Evolutionary conservation across 345 rosid species (phyloP).

Genomic region (Aethionema arabicum): DNA sequence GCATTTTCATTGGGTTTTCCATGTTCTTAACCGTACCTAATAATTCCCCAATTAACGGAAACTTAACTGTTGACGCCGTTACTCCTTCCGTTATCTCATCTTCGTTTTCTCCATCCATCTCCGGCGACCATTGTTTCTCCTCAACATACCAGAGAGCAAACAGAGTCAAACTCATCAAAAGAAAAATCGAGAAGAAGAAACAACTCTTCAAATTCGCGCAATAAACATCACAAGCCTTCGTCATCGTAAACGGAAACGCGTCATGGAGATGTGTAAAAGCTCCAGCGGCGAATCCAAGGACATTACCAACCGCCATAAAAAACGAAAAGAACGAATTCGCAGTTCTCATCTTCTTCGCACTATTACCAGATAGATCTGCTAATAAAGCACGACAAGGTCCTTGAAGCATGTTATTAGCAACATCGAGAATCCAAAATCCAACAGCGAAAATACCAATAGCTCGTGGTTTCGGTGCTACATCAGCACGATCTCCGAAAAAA

Average conservation of each 20-base stretch:
- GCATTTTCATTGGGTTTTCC: slow-evolving; percentile 58
- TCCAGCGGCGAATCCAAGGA: slow-evolving; percentile 79
- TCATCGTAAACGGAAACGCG: slow-evolving; percentile 58
- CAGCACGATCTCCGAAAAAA: slow-evolving; percentile 45
- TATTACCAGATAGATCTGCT: slow-evolving; percentile 63
- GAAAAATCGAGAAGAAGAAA: slow-evolving; percentile 57
- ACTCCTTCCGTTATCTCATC: slow-evolving; percentile 27
- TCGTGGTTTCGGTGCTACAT: slow-evolving; percentile 39
- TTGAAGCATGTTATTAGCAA: slow-evolving; percentile 85
- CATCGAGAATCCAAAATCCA: slow-evolving; percentile 90
- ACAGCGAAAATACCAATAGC: slow-evolving; percentile 61
- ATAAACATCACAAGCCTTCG: slow-evolving; percentile 66
- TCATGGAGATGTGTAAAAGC: slow-evolving; percentile 52
- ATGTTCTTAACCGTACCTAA: slow-evolving; percentile 46
- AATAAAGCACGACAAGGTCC: slow-evolving; percentile 84
- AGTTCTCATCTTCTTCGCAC: slow-evolving; percentile 46
- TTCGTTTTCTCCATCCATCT: not conserved
- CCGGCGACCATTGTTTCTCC: slow-evolving; percentile 42
- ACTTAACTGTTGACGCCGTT: slow-evolving; percentile 12
- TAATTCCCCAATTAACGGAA: slow-evolving; percentile 42
- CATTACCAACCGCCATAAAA: slow-evolving; percentile 91
- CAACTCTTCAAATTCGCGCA: slow-evolving; percentile 84
- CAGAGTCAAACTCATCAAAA: slow-evolving; percentile 41
- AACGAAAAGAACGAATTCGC: slow-evolving; percentile 66
- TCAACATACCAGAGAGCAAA: slow-evolving; percentile 46